phyloP scores from a whole-genome alignment of 176 grass and related monocot species.

The Musa acuminata region DNA sequence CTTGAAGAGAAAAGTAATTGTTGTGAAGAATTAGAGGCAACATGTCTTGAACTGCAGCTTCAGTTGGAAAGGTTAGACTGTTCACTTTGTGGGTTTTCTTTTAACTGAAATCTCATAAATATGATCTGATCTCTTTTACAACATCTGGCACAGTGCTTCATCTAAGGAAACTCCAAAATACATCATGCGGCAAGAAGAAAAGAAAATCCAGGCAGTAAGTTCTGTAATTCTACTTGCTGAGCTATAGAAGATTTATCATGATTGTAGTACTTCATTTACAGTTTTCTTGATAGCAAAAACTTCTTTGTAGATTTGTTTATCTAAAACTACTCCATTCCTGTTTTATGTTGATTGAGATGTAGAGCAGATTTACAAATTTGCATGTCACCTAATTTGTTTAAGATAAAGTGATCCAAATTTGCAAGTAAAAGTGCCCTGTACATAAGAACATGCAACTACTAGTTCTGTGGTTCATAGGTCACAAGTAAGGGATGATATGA shows the following conservation, averaged over 20 bases:
- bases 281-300: neutral
- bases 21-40: slow-evolving; percentile 5
- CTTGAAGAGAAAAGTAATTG: slow-evolving; percentile 1
- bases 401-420: too few species aligned
- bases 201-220: slow-evolving; percentile 49
- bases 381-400: too few species aligned
- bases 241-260: neutral
- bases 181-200: slow-evolving; percentile 29
- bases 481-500: too few species aligned
- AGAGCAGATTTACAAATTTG: too few species aligned
- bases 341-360: neutral
- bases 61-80: slow-evolving; percentile 19
- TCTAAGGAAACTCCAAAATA: slow-evolving; percentile 30
- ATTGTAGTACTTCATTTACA: neutral
- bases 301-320: neutral
- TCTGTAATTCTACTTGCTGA: slow-evolving; percentile 1
- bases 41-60: slow-evolving; percentile 25
- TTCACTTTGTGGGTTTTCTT: neutral
- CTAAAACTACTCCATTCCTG: neutral
- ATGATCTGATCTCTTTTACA: neutral
- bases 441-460: too few species aligned
- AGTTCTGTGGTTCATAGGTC: too few species aligned
- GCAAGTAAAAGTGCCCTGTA: too few species aligned
- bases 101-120: neutral
- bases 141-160: slow-evolving; percentile 15